Evolutionary conservation across 2,329 filamentous ascomycete species (phyloP).

Genomic region (Ciborinia camelliae): DNA sequence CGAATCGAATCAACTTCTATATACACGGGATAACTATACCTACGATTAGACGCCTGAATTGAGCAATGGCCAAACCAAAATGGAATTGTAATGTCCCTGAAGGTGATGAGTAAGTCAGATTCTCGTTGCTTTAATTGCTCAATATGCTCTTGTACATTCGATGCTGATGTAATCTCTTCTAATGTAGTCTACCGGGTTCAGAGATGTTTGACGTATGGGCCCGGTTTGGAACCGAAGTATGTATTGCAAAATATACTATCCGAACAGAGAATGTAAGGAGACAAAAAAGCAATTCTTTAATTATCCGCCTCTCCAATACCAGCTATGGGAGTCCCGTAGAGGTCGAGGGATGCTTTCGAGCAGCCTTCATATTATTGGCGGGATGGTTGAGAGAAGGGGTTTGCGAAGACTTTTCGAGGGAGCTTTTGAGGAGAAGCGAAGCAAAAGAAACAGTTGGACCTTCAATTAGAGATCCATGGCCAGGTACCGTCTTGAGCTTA

Average conservation of each 20-base stretch:
- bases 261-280: background rate
- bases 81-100: too few relatives aligned
- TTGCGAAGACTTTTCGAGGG: background rate
- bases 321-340: too few relatives aligned
- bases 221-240: too few relatives aligned
- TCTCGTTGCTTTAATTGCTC: background rate
- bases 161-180: background rate
- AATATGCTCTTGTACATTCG: background rate
- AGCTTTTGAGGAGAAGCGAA: background rate
- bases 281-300: background rate
- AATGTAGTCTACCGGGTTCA: too few relatives aligned
- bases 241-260: too few relatives aligned
- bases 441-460: too few relatives aligned
- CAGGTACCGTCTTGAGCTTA: background rate
- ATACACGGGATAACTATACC: background rate
- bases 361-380: background rate
- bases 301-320: background rate
- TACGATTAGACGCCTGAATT: background rate
- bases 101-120: background rate
- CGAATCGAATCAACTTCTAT: background rate
- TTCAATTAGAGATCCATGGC: too few relatives aligned
- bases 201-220: too few relatives aligned
- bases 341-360: too few relatives aligned
- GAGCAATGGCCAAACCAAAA: too few relatives aligned
- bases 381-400: background rate